Conservation (phyloP, 1,284 basidiomycete genomes). For the Apiotrichum laibachii region DNA sequence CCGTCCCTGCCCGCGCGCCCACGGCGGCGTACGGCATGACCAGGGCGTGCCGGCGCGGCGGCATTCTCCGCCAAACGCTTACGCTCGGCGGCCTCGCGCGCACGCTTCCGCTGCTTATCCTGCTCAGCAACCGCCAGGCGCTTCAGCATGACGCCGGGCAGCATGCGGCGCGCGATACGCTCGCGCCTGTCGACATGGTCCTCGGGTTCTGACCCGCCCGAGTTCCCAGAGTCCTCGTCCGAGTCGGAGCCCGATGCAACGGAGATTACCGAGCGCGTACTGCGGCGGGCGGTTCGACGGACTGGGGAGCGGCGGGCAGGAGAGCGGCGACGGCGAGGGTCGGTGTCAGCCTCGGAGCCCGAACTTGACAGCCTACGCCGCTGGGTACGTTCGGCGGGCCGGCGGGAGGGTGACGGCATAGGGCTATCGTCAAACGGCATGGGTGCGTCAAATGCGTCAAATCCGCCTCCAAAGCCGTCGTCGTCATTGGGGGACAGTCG, state of each 20-base stretch:
- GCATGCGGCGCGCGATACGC: slow-evolving; percentile 42
- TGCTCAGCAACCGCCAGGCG: slow-evolving; percentile 21
- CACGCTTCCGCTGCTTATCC: slow-evolving; percentile 22
- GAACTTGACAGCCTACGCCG: slow-evolving; percentile 12
- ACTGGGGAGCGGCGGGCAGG: no score
- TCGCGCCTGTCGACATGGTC: slow-evolving; percentile 24
- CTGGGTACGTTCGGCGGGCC: neutral
- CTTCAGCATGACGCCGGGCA: slow-evolving; percentile 44
- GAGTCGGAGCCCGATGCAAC: neutral
- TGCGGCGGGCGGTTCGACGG: no score
- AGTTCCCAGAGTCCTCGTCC: neutral
- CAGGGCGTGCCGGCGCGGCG: slow-evolving; percentile 33
- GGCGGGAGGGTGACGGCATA: no score
- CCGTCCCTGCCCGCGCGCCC: slow-evolving; percentile 13
- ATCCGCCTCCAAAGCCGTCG: neutral
- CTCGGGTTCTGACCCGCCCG: slow-evolving; percentile 2
- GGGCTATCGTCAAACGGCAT: no score
- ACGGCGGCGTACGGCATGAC: slow-evolving; percentile 35
- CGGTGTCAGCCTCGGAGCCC: neutral
- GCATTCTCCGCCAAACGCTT: neutral
- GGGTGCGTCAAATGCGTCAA: neutral
- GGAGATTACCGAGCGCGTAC: no score
- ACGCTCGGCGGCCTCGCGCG: slow-evolving; percentile 4
- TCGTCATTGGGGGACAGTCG: neutral
- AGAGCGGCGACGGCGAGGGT: no score